Percentiles rank a stretch among this genome's conserved stretches.
phyloP scores from a whole-genome alignment of 108 stramenopile species.

The Cyclotella atomus region DNA sequence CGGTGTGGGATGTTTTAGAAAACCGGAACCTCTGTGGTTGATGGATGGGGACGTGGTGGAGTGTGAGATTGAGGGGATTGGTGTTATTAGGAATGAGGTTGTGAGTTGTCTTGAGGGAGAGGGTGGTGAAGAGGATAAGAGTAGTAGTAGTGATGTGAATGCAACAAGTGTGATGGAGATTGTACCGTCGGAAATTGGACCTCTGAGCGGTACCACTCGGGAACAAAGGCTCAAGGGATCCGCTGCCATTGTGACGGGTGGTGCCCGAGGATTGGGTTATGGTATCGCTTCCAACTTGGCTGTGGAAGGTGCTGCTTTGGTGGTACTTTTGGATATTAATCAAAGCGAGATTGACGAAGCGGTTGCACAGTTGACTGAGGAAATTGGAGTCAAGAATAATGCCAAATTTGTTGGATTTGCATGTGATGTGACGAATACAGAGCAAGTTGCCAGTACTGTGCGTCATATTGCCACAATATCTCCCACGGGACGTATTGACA shows the following conservation, averaged over 20 bases:
- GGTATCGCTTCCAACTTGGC: constrained; percentile 60
- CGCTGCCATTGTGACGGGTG: constrained; percentile 59
- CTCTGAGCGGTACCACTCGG: not conserved
- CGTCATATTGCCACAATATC: constrained; percentile 46
- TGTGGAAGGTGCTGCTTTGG: constrained; percentile 51
- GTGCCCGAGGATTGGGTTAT: constrained; percentile 64
- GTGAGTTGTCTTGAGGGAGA: constrained; percentile 23
- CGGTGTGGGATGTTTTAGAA: constrained; percentile 71
- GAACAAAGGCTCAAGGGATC: constrained; percentile 30
- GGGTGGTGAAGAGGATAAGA: not conserved
- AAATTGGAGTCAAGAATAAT: constrained; percentile 6
- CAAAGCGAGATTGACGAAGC: constrained; percentile 40
- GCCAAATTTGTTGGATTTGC: constrained; percentile 37
- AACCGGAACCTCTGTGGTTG: constrained; percentile 64
- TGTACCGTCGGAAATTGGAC: constrained; percentile 6
- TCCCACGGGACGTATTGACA: constrained; percentile 40
- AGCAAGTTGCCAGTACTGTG: constrained; percentile 45
- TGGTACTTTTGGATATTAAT: constrained; percentile 55
- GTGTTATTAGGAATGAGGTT: constrained; percentile 50
- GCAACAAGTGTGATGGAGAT: not conserved
- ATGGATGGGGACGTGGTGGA: constrained; percentile 64
- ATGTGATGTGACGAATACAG: constrained; percentile 56
- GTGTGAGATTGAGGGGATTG: constrained; percentile 69
- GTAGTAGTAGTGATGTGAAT: not conserved
- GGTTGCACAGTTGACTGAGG: constrained; percentile 31